Base-by-base conservation (phyloP, 202 grass and related monocot species). In the Musa balbisiana region DNA sequence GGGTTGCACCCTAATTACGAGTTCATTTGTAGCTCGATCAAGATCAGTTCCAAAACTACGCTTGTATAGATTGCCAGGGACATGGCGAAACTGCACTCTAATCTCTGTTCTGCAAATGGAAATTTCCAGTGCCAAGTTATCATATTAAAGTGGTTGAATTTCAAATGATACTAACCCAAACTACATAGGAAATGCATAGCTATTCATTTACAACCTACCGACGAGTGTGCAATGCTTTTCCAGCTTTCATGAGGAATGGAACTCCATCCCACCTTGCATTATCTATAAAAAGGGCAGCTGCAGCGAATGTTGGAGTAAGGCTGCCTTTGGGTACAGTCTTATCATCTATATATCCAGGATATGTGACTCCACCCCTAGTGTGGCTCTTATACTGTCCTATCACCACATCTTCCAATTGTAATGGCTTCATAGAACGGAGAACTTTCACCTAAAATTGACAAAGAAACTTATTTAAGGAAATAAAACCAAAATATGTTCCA, bases 181-280 rank as follows among this genome's bases (percentile, higher is more conserved):
- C 19, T 33, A 43, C 60, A 26, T 8, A 43, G 14, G 64, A 62
- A 13, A 52, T 55, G 65, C 49, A 60, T 53, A 23, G 14, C 22
- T 21, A 49, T 9, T 10, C 11, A 56, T 55, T 73, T 58, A 17
- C 72, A 74, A 29, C 82, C 51, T 82, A 93, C 93, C 88, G 68
- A 55, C 88, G 91, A 53, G 84, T 93, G 67, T 97, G 90, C 78
- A 97, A 88, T 58, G 90, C 93, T 91, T 97, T 97, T 1, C 93
- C 93, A 79, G 93, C 86, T 82, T 93, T 97, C 93, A 97, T 93
- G 62, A 97, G 93, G 82, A 97, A 97, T 20, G 93, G 93, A 73
- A 97, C 93, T 72, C 93, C 93, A 69, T 97, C 93, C 93, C 93
- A 97, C 78, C 93, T 89, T 29, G 93, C 93, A 11, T 97, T 97